phyloP scores from a whole-genome alignment of 345 rosid species.

The Trapa incisa region DNA sequence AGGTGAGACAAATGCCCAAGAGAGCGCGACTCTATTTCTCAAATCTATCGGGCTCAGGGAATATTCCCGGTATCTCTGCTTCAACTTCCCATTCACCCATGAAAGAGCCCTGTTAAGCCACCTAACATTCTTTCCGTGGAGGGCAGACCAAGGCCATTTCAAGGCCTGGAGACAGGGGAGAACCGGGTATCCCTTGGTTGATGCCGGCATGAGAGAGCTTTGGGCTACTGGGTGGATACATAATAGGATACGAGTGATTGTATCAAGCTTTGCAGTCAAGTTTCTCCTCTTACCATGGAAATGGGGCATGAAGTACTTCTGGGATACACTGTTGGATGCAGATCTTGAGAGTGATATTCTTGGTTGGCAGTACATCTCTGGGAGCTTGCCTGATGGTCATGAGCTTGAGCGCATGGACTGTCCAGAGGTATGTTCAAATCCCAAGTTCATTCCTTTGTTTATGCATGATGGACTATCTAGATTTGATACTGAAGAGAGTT shows the following conservation, averaged over 20 bases:
- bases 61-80: constrained; percentile 86
- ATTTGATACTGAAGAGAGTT: background rate
- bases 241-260: constrained; percentile 75
- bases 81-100: constrained; percentile 85
- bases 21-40: constrained; percentile 53
- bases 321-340: constrained; percentile 92
- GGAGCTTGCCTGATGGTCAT: constrained; percentile 94
- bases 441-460: background rate
- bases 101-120: constrained; percentile 56
- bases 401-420: constrained; percentile 77
- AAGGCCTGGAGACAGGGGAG: constrained; percentile 94
- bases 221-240: constrained; percentile 99
- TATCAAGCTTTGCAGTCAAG: constrained; percentile 79
- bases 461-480: too few relatives aligned
- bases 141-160: constrained; percentile 41
- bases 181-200: constrained; percentile 89
- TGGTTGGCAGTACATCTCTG: constrained; percentile 94
- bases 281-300: constrained; percentile 87
- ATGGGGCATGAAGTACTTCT: constrained; percentile 96
- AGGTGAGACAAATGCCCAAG: constrained; percentile 41
- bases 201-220: constrained; percentile 97
- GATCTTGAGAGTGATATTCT: constrained; percentile 81
- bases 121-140: constrained; percentile 73
- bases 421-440: constrained; percentile 45
- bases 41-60: constrained; percentile 77